Evolutionary conservation across 108 stramenopile genomes (phyloP), one percentile per base, ranked within the genome.

Genomic region (Cylindrotheca fusiformis): DNA sequence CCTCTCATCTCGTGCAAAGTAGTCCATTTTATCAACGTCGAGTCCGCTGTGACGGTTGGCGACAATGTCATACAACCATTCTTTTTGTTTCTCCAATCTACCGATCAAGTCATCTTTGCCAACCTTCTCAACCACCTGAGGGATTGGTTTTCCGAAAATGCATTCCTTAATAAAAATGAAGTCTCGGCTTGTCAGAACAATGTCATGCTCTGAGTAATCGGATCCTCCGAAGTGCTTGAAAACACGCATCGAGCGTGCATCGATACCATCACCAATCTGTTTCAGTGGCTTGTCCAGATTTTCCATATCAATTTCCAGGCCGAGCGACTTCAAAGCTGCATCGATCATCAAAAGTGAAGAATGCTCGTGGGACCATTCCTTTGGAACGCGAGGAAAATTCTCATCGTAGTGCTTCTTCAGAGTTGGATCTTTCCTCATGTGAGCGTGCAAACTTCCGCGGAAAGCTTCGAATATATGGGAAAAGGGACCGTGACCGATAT

Each of bases 11-110:
- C 96, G 64, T 21, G 89, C 87, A 60, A 90, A 94, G 68, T 97
- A 97, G 67, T 97, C 97, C 24, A 95, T 79, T 55, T 97, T 97
- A 63, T 97, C 97, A 17, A 95, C 95, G 61, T 97, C 97, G 5
- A 96, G 66, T 1, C 97, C 97, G 6, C 67, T 77, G 59, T 88
- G 88, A 17, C 86, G 65, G 78, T 97, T 97, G 48, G 80, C 76
- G 23, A 97, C 88, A 52, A 97, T 86, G 71, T 96, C 95, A 67
- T 97, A 97, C 6, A 97, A 61, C 72, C 91, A 96, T 58, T 90
- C 94, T 41, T 83, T 63, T 21, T 73, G 46, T 12, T 22, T n/a
- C 24, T 72, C 62, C 8, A 55, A 29, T 31, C 92, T 32, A 18
- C 93, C 93, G 49, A 87, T 65, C 10, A 71, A 36, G 25, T 58